Conservation (phyloP, 805 yeast genomes). For the Lachancea meyersii region DNA sequence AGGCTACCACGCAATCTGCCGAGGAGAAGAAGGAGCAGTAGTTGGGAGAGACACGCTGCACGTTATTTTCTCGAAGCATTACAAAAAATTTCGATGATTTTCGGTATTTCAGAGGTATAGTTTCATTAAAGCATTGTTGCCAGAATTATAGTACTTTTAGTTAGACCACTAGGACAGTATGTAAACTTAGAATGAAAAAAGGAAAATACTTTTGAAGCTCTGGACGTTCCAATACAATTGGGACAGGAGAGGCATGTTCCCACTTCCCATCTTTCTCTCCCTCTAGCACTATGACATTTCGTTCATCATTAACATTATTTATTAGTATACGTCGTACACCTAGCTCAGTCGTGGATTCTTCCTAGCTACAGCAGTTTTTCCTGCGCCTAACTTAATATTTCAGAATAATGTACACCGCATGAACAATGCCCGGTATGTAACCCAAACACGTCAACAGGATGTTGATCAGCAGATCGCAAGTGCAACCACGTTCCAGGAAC, state of each 20-base stretch:
- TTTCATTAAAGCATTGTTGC: no score
- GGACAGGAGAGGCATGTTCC: no score
- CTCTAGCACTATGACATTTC: no score
- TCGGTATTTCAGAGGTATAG: no score
- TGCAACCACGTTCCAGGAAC: conserved; percentile 47
- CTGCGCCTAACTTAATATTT: conserved; percentile 16
- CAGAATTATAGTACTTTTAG: no score
- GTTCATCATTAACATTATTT: conserved; percentile 1
- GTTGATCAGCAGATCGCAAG: conserved; percentile 36
- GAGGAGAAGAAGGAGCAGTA: conserved; percentile 18
- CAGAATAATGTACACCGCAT: conserved; percentile 49
- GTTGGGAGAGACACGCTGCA: neutral
- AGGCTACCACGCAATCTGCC: conserved; percentile 2
- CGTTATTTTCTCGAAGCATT: neutral
- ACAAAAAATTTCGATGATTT: neutral
- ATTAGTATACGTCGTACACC: neutral
- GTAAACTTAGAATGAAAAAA: no score
- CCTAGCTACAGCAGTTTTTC: neutral
- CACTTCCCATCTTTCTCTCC: no score
- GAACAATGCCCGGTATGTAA: conserved; percentile 65
- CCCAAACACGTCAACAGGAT: conserved; percentile 59
- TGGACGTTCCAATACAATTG: no score
- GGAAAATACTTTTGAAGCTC: no score
- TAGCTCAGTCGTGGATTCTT: no score
- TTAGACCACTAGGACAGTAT: no score